These are phyloP conservation scores for Fusarium floridanum DNA, from an alignment of 2,329 filamentous ascomycete species.

Conservation along the genomic window DNA sequence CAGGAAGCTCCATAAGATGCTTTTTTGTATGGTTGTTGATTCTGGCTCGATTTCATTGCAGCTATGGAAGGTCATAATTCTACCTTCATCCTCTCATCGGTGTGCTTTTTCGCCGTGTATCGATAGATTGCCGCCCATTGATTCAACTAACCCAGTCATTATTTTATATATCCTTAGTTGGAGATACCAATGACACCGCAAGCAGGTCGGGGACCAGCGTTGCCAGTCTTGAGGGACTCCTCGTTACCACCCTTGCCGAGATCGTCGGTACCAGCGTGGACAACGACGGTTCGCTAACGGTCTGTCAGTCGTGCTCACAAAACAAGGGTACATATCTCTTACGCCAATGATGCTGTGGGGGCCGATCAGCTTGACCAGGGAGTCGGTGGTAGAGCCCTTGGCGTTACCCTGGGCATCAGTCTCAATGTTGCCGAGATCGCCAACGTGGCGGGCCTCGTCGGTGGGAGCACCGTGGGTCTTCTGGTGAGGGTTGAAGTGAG, in stretches of 20 bases:
- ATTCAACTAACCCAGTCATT: constrained; percentile 15
- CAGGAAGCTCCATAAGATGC: not conserved
- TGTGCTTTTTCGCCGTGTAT: not conserved
- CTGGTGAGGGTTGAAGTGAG: constrained; percentile 97
- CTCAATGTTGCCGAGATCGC: constrained; percentile 97
- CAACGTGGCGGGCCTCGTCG: constrained; percentile 91
- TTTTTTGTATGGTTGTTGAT: constrained; percentile 1
- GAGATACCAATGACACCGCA: constrained; percentile 97
- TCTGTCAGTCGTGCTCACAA: constrained; percentile 7
- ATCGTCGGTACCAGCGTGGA: constrained; percentile 96
- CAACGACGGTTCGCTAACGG: constrained; percentile 87
- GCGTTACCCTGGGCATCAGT: constrained; percentile 94
- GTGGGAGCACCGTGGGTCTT: constrained; percentile 91
- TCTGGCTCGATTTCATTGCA: constrained; percentile 33
- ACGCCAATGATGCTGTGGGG: constrained; percentile 95
- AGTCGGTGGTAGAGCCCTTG: constrained; percentile 84
- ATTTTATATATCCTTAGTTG: constrained; percentile 62
- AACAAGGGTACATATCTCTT: constrained; percentile 52
- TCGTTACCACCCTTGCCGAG: constrained; percentile 92
- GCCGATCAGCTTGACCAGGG: constrained; percentile 93
- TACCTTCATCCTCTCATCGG: constrained; percentile 5
- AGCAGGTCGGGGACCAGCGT: constrained; percentile 91
- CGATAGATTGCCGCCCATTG: constrained; percentile 3
- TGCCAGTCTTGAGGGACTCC: constrained; percentile 98
- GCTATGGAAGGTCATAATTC: constrained; percentile 27